Percentiles rank a stretch among this genome's conserved stretches.
These are phyloP conservation scores for Aspergillus sp. DNA, from an alignment of 2,329 filamentous ascomycete species.

Conservation along the genomic window DNA sequence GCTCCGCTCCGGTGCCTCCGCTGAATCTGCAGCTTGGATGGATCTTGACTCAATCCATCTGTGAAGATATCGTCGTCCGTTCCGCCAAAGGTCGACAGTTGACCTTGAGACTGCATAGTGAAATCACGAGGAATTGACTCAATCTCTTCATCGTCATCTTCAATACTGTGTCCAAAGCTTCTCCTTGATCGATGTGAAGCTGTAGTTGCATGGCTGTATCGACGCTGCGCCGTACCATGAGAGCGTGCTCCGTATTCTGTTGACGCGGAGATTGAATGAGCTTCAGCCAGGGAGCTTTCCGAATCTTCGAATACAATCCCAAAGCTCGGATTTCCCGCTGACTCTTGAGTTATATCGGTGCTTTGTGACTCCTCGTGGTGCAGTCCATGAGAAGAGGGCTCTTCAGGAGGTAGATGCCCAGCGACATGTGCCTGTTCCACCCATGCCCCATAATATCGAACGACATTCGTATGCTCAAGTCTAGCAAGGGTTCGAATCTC, in stretches of 20 bases:
- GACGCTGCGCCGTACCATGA: conserved; percentile 14
- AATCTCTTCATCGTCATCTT: conserved; percentile 45
- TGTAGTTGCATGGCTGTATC: conserved; percentile 32
- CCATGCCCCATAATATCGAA: conserved; percentile 63
- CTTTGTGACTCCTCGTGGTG: conserved; percentile 12
- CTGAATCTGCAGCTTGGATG: conserved; percentile 27
- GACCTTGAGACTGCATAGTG: conserved; percentile 22
- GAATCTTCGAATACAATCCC: conserved; percentile 40
- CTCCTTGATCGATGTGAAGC: conserved; percentile 39
- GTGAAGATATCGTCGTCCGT: conserved; percentile 38
- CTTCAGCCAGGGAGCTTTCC: conserved; percentile 18
- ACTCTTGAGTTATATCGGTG: conserved; percentile 10
- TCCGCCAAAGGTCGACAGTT: conserved; percentile 30
- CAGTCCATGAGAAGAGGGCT: conserved; percentile 1
- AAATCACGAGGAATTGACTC: conserved; percentile 45
- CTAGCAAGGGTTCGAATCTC: conserved; percentile 60
- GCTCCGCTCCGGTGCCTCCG: conserved; percentile 15
- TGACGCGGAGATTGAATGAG: conserved; percentile 13
- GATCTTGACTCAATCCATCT: conserved; percentile 34
- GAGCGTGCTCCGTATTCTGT: conserved; percentile 12
- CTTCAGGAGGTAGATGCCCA: conserved; percentile 5
- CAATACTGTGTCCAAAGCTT: conserved; percentile 30
- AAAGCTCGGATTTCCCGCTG: conserved; percentile 25
- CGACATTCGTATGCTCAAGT: conserved; percentile 62
- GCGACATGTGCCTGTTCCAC: conserved; percentile 46